These are phyloP conservation scores for Suhomyces chickasaworum DNA, from an alignment of 1,139 yeast species.

Conservation along the genomic window DNA sequence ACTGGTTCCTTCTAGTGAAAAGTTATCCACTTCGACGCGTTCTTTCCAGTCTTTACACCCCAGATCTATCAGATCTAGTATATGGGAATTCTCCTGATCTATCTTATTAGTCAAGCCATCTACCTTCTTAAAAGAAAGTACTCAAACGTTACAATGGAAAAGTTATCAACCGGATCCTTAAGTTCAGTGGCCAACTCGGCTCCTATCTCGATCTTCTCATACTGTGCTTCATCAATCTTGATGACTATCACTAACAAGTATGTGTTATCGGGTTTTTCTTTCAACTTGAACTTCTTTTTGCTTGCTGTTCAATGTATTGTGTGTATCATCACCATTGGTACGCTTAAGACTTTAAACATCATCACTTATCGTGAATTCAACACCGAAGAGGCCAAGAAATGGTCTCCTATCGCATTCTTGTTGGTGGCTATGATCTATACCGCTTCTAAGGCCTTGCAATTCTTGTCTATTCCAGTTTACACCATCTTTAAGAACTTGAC, in stretches of 20 bases:
- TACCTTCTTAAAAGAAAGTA: conserved; percentile 34
- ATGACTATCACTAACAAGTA: conserved; percentile 98
- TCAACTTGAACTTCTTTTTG: conserved; percentile 89
- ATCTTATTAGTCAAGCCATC: conserved; percentile 39
- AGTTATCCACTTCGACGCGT: conserved; percentile 2
- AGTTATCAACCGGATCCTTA: conserved; percentile 30
- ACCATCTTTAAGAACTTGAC: conserved; percentile 98
- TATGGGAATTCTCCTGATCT: conserved; percentile 49
- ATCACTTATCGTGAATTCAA: conserved; percentile 87
- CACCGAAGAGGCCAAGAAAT: conserved; percentile 85
- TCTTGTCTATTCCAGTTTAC: conserved; percentile 89
- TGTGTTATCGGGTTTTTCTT: conserved; percentile 78
- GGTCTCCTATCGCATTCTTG: conserved; percentile 91
- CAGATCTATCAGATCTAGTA: conserved; percentile 16
- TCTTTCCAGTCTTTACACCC: not conserved
- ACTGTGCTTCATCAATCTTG: conserved; percentile 89
- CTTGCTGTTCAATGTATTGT: conserved; percentile 81
- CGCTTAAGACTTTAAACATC: conserved; percentile 69
- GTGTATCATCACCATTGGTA: conserved; percentile 72
- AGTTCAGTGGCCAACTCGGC: conserved; percentile 70
- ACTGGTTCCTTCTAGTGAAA: not conserved
- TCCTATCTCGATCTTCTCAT: conserved; percentile 79
- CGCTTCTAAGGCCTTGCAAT: conserved; percentile 91
- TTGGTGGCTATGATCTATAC: conserved; percentile 95
- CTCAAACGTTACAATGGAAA: conserved; percentile 33